phyloP scores from a whole-genome alignment of 1,284 basidiomycete genomes.

The Ustanciosporium gigantosporum region DNA sequence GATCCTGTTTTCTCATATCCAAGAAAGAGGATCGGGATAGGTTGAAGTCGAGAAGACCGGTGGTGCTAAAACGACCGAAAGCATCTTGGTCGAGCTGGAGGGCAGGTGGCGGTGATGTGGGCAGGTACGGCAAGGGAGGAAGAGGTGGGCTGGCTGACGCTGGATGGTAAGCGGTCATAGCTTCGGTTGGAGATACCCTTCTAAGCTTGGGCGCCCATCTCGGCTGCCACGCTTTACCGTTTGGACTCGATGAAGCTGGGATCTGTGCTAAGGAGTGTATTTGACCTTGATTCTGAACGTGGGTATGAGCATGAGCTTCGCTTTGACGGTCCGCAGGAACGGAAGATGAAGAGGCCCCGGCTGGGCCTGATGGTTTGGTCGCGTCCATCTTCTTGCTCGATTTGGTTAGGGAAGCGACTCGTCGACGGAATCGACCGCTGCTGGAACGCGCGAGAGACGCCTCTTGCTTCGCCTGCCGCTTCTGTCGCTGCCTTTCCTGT shows the following conservation, averaged over 20 bases:
- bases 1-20: conserved; percentile 19
- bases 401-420: conserved; percentile 11
- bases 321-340: no score
- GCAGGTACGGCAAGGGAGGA: conserved; percentile 3
- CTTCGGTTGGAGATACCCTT: conserved; percentile 9
- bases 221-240: conserved; percentile 20
- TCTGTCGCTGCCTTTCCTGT: no score
- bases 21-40: conserved; percentile 26
- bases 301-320: no score
- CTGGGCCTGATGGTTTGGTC: neutral
- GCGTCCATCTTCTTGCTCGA: neutral
- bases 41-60: conserved; percentile 19
- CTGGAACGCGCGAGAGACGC: conserved; percentile 2
- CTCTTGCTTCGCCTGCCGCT: no score
- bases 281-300: no score
- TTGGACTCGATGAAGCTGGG: no score
- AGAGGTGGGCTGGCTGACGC: conserved; percentile 4
- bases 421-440: conserved; percentile 22
- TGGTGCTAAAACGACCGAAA: conserved; percentile 26
- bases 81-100: conserved; percentile 18
- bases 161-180: conserved; percentile 16
- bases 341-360: no score
- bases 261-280: no score
- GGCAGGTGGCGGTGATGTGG: conserved; percentile 21
- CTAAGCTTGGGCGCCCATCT: conserved; percentile 34